phyloP scores from a whole-genome alignment of 2,329 filamentous ascomycete species.

The Trichoderma sp. region DNA sequence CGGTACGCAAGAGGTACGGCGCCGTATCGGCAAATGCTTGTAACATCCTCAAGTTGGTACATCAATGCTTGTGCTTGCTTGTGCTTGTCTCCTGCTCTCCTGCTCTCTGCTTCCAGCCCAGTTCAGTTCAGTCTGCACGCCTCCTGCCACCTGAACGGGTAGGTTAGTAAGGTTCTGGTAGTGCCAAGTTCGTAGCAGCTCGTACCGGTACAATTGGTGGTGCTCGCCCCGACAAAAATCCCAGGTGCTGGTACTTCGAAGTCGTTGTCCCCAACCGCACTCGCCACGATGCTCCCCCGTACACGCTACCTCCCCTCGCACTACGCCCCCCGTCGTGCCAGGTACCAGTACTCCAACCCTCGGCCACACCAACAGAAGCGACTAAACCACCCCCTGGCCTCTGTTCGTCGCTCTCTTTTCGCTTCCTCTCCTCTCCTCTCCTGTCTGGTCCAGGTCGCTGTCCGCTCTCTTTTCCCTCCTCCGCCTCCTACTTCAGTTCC shows the following conservation, averaged over 20 bases:
- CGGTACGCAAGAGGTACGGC: background rate
- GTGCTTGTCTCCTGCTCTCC: background rate
- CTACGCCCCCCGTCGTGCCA: background rate
- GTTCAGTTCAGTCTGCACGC: background rate
- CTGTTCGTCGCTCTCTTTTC: slow-evolving; percentile 28
- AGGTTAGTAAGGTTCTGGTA: background rate
- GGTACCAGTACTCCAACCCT: background rate
- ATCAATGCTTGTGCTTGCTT: background rate
- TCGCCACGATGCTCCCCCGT: background rate
- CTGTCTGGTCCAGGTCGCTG: slow-evolving; percentile 13
- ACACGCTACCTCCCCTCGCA: background rate
- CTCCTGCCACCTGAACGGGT: background rate
- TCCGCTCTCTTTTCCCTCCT: slow-evolving; percentile 32
- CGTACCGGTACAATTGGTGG: background rate
- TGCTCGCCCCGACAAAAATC: background rate
- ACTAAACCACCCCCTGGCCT: slow-evolving; percentile 16
- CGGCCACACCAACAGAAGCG: slow-evolving; percentile 9
- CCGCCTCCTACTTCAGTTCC: slow-evolving; percentile 34
- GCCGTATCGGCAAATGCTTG: background rate
- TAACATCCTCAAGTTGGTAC: background rate
- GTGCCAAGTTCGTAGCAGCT: background rate
- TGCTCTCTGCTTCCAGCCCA: background rate
- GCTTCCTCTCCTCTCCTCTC: slow-evolving; percentile 32
- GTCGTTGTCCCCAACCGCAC: background rate
- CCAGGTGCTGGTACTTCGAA: background rate